Base-by-base conservation (phyloP, 345 rosid species). In the Microcos paniculata region DNA sequence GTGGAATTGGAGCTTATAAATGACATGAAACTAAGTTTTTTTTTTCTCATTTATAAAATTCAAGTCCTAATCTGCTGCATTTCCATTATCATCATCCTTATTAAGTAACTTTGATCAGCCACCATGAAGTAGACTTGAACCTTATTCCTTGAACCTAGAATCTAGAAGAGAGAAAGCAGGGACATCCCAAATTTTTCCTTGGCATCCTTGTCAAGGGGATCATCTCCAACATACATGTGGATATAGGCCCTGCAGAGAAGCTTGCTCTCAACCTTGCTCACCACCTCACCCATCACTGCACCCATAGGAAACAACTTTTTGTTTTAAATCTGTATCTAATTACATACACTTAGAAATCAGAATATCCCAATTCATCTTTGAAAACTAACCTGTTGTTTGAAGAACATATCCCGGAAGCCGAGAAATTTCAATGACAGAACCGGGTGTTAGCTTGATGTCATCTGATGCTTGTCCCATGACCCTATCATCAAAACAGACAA, bases 231-330 rank as follows among this genome's bases (percentile, higher is more conserved):
- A 72, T 86, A 88, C 88, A 82, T 52, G 62, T 82, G n/a, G 52
- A 81, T 33, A 80, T 52, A 82, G 28, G 88, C 88, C 84, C 88
- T 80, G 81, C 87, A 89, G 56, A 89, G 85, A 75, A 85, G 84
- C 49, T 89, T 88, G 59, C 86, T 87, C 77, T 81, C 81, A 30
- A 84, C 83, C 73, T 68, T 77, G 85, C 87, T 85, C 24, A 80
- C 74, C 80, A 77, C 82, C 77, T 81, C 80, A 23, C 80, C 87
- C 82, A 23, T 78, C 80, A 87, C 89, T 77, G 85, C 83, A 78
- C 21, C 53, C 71, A 62, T 23, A 9, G 72, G 56, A 79, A 63
- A 18, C 45, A 45, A 6, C 8, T 52, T 16, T n/a, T 38, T 24
- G 42, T 74, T 65, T 40, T 62, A 21, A 67, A 57, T 53, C 45